phyloP scores from a whole-genome alignment of 2,329 filamentous ascomycete species.

The Bipolaris oryzae region DNA sequence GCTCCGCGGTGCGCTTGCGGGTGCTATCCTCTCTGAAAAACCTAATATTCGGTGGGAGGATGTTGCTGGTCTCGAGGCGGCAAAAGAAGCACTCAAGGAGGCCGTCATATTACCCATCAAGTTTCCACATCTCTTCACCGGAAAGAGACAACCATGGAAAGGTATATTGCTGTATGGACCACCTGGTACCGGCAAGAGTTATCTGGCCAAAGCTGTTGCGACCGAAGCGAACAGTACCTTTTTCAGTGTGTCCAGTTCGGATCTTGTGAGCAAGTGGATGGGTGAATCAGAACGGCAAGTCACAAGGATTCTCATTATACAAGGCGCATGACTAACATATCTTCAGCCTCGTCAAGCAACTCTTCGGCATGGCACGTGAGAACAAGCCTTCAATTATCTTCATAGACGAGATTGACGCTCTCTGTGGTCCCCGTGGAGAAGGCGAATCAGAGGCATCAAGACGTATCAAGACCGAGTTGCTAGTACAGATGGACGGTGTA shows the following conservation, averaged over 20 bases:
- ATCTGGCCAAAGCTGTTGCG: slow-evolving; percentile 94
- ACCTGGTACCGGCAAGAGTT: slow-evolving; percentile 96
- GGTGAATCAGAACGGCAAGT: slow-evolving; percentile 92
- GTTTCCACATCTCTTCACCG: slow-evolving; percentile 94
- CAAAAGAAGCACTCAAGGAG: slow-evolving; percentile 97
- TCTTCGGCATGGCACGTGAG: slow-evolving; percentile 97
- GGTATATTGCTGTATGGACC: slow-evolving; percentile 95
- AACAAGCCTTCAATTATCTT: slow-evolving; percentile 99
- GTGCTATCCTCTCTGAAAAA: slow-evolving; percentile 92
- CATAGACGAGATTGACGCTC: slow-evolving; percentile 96
- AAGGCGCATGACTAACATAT: slow-evolving; percentile 12
- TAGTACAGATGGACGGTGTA: slow-evolving; percentile 99
- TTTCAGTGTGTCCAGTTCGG: slow-evolving; percentile 97
- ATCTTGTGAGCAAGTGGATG: slow-evolving; percentile 99
- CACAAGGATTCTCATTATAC: background rate
- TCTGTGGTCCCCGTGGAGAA: slow-evolving; percentile 90
- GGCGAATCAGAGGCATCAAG: slow-evolving; percentile 97
- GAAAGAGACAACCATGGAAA: slow-evolving; percentile 97
- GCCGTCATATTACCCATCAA: slow-evolving; percentile 98
- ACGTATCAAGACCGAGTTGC: slow-evolving; percentile 96
- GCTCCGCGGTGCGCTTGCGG: slow-evolving; percentile 84
- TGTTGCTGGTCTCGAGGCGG: slow-evolving; percentile 89
- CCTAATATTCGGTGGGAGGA: slow-evolving; percentile 98
- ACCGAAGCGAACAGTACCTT: slow-evolving; percentile 99
- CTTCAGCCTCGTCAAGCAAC: slow-evolving; percentile 84